Evolutionary conservation across 225 moss, liverwort and hornwort species (phyloP).

Genomic region (Antitrichia curtipendula): DNA sequence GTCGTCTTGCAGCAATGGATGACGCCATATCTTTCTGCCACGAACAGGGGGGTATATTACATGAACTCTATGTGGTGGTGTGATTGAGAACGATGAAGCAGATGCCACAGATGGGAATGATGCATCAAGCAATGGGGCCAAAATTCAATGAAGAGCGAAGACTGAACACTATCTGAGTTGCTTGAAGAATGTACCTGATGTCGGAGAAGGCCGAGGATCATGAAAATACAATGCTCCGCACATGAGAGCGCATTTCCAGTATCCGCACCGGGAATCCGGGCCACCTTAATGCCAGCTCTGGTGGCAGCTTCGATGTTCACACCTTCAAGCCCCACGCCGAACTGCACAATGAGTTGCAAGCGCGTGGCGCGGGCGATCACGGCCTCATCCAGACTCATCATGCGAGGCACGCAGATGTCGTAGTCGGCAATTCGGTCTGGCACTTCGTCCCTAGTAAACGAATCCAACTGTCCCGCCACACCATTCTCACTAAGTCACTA

Average conservation of each 20-base stretch:
- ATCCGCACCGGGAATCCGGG: conserved; percentile 34
- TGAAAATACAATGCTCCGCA: conserved; percentile 57
- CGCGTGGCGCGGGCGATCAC: conserved; percentile 45
- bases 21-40: conserved; percentile 54
- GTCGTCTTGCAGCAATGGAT: conserved; percentile 23
- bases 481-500: neutral
- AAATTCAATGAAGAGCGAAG: neutral
- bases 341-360: conserved; percentile 61
- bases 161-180: neutral
- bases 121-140: neutral
- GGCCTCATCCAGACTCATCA: conserved; percentile 21
- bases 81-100: neutral
- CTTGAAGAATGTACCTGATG: conserved; percentile 33
- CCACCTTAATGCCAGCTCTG: conserved; percentile 51
- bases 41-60: neutral
- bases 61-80: neutral
- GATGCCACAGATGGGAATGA: neutral
- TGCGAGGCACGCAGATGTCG: conserved; percentile 56
- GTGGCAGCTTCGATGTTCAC: conserved; percentile 78
- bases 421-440: conserved; percentile 39
- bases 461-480: conserved; percentile 38
- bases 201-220: conserved; percentile 64
- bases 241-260: conserved; percentile 67
- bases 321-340: conserved; percentile 76
- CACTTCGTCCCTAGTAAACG: conserved; percentile 32